Conservation (phyloP, 805 yeast genomes). For the Spathaspora gorwiae region DNA sequence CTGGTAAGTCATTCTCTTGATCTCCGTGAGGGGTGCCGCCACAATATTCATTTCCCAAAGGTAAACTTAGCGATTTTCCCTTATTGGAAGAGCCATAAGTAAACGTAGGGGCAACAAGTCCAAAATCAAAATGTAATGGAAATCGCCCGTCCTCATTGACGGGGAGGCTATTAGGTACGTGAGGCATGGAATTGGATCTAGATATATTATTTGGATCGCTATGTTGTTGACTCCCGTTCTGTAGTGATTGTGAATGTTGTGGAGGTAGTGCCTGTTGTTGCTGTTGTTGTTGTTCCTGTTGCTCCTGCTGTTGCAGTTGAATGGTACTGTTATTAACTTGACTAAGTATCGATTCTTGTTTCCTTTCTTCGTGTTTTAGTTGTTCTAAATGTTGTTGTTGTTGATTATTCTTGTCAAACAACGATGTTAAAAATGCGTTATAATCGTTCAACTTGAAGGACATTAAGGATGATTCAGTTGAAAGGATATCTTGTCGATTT, state of each 20-base stretch:
- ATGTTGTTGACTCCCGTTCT: neutral
- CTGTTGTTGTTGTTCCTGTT: constrained; percentile 2
- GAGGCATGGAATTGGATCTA: neutral
- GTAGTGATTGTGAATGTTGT: neutral
- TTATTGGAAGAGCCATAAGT: neutral
- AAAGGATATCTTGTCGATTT: too few species aligned
- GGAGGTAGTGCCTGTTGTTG: constrained; percentile 2
- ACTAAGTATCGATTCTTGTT: too few species aligned
- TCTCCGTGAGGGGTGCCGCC: neutral
- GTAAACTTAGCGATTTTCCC: neutral
- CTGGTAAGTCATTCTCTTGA: neutral
- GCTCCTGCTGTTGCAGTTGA: neutral
- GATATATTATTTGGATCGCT: too few species aligned
- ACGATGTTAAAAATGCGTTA: constrained; percentile 22
- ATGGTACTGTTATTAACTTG: neutral
- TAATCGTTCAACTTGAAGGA: constrained; percentile 26
- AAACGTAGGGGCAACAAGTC: constrained; percentile 3
- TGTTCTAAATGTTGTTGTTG: neutral
- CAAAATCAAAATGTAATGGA: constrained; percentile 23
- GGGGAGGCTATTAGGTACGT: neutral
- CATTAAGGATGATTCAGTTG: constrained; percentile 12
- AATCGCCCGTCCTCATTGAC: constrained; percentile 5
- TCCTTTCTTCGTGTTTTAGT: too few species aligned
- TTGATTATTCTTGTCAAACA: constrained; percentile 18
- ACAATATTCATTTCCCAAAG: neutral